Evolutionary conservation across 352 stramenopile genomes (phyloP).

Genomic region (Pythium rhizo-oryzae): DNA sequence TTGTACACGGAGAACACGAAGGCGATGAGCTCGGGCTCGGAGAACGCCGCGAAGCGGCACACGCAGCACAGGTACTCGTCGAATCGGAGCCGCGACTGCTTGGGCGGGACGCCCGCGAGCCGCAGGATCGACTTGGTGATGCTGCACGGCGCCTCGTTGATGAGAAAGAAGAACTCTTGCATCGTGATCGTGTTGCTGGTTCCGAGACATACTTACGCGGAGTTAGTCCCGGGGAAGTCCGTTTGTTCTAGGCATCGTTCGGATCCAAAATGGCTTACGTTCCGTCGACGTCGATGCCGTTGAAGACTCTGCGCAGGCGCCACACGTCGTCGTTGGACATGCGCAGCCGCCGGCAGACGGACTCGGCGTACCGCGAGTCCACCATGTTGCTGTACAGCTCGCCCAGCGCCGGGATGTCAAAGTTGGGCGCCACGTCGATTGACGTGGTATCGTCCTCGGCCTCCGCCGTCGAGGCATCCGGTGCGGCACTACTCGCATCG

Average conservation of each 20-base stretch:
- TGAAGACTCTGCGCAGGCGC: slow-evolving; percentile 4
- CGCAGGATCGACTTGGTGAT: slow-evolving; percentile 7
- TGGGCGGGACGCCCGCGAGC: neutral
- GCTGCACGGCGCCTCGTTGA: slow-evolving; percentile 1
- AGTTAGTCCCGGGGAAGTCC: too few species aligned
- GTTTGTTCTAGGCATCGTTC: neutral
- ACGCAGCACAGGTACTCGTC: slow-evolving; percentile 10
- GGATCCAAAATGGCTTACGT: neutral
- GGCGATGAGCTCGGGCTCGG: neutral
- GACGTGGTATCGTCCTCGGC: neutral
- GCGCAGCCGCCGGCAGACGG: neutral
- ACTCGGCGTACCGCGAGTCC: slow-evolving; percentile 4
- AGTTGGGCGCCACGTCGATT: slow-evolving; percentile 1
- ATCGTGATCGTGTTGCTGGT: slow-evolving; percentile 8
- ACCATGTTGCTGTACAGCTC: slow-evolving; percentile 1
- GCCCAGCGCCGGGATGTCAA: neutral
- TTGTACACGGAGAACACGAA: slow-evolving; percentile 4
- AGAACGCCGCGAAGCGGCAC: neutral
- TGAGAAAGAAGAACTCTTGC: slow-evolving; percentile 9
- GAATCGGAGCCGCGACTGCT: slow-evolving; percentile 4
- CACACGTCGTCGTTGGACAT: slow-evolving; percentile 11
- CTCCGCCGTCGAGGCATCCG: neutral
- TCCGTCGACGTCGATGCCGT: slow-evolving; percentile 8
- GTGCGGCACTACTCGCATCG: neutral
- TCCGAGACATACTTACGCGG: neutral